These are phyloP conservation scores for Purpureocillium takamizusanense DNA, from an alignment of 2,329 filamentous ascomycete species.

Conservation along the genomic window DNA sequence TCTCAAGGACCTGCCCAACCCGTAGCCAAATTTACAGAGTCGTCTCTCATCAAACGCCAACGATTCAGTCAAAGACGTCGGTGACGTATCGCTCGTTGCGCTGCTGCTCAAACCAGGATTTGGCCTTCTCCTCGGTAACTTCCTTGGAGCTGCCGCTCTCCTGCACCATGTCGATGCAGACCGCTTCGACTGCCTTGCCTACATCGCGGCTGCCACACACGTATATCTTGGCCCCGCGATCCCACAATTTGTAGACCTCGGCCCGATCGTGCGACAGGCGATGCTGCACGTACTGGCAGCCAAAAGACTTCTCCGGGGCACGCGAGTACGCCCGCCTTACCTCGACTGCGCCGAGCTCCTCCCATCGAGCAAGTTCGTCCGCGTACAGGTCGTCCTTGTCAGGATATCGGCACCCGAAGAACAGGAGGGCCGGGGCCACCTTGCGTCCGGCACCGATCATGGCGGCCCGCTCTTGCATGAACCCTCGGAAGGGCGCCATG, in stretches of 20 bases:
- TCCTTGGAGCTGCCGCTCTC: slow-evolving; percentile 19
- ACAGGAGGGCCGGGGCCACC: slow-evolving; percentile 54
- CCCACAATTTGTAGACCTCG: slow-evolving; percentile 29
- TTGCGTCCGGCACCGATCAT: slow-evolving; percentile 38
- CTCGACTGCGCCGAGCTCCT: slow-evolving; percentile 47
- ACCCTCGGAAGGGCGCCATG: slow-evolving; percentile 54
- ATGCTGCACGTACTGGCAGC: slow-evolving; percentile 40
- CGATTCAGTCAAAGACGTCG: slow-evolving; percentile 54
- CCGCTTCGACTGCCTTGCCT: slow-evolving; percentile 36
- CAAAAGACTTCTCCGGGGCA: slow-evolving; percentile 29
- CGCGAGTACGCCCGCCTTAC: slow-evolving; percentile 51
- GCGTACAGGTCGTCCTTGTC: slow-evolving; percentile 51
- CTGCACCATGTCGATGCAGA: slow-evolving; percentile 24
- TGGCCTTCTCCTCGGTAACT: slow-evolving; percentile 27
- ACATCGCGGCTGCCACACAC: slow-evolving; percentile 53
- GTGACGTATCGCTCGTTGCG: slow-evolving; percentile 48
- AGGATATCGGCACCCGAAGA: slow-evolving; percentile 52
- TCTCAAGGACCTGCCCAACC: not conserved
- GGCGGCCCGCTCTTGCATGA: slow-evolving; percentile 51
- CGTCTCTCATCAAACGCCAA: no score
- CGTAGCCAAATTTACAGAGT: not conserved
- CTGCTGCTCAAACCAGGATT: slow-evolving; percentile 38
- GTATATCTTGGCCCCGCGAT: slow-evolving; percentile 44
- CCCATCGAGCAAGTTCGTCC: slow-evolving; percentile 50
- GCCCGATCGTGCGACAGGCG: slow-evolving; percentile 25